A percentile compares a stretch with the other conserved stretches of the same genome.
Conservation (phyloP, 2,329 filamentous ascomycete genomes). For the Monilinia polystroma region DNA sequence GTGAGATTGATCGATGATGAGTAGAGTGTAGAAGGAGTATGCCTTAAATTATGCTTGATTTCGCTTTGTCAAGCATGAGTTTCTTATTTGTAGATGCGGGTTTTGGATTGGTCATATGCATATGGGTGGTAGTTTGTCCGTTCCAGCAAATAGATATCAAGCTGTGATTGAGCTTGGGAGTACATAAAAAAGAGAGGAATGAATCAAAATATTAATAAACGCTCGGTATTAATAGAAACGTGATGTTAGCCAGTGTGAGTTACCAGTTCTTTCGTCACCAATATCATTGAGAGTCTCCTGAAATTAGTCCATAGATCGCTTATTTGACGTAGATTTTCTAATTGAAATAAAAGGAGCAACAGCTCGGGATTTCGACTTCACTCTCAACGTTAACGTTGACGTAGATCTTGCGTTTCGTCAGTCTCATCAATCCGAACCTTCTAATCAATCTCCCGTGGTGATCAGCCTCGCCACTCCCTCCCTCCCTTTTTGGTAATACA, state of each 20-base stretch:
- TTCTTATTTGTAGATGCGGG: constrained; percentile 7
- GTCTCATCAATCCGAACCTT: too few relatives aligned
- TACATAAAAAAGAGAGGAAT: not conserved
- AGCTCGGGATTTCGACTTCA: too few relatives aligned
- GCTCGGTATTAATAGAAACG: not conserved
- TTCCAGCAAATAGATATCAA: not conserved
- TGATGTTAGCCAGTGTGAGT: not conserved
- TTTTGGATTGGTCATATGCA: constrained; percentile 7
- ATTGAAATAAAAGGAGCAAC: too few relatives aligned
- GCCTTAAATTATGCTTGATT: not conserved
- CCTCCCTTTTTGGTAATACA: not conserved
- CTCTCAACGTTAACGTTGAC: too few relatives aligned
- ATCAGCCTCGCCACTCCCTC: not conserved
- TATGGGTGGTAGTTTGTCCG: not conserved
- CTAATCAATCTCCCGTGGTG: too few relatives aligned
- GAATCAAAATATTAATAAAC: not conserved
- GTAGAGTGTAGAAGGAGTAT: constrained; percentile 23
- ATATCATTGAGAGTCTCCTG: not conserved
- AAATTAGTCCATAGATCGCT: too few relatives aligned
- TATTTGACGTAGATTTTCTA: too few relatives aligned
- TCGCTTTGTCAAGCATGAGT: not conserved
- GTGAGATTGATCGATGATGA: constrained; percentile 44
- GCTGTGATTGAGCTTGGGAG: not conserved
- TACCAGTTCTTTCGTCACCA: not conserved
- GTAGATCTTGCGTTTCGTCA: too few relatives aligned